phyloP scores from a whole-genome alignment of 2,329 filamentous ascomycete species.

The Botrytis sinoallii region DNA sequence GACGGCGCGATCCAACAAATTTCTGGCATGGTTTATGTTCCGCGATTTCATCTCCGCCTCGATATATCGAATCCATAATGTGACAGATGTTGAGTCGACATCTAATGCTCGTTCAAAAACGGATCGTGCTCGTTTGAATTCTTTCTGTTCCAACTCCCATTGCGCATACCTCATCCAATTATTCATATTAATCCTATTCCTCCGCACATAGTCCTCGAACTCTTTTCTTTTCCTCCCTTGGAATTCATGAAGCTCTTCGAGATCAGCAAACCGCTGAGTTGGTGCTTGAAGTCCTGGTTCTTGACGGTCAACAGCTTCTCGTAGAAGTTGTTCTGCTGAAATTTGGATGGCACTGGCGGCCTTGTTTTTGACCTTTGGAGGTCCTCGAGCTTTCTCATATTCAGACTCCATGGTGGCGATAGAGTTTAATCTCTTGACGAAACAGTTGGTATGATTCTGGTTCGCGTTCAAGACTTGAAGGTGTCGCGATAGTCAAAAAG shows the following conservation, averaged over 20 bases:
- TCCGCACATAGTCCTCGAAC: slow-evolving; percentile 95
- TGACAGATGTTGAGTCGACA: slow-evolving; percentile 81
- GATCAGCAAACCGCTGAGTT: slow-evolving; percentile 89
- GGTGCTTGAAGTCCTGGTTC: slow-evolving; percentile 84
- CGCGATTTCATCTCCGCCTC: slow-evolving; percentile 94
- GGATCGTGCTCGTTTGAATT: slow-evolving; percentile 85
- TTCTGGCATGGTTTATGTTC: slow-evolving; percentile 96
- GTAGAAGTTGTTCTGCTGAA: slow-evolving; percentile 92
- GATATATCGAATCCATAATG: slow-evolving; percentile 88
- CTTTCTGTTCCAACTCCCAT: slow-evolving; percentile 98
- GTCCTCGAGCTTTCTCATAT: slow-evolving; percentile 62
- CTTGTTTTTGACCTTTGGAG: slow-evolving; percentile 98
- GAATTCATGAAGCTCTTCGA: slow-evolving; percentile 97
- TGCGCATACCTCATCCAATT: slow-evolving; percentile 98
- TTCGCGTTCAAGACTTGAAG: slow-evolving; percentile 11
- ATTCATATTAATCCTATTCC: slow-evolving; percentile 93
- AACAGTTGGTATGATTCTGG: slow-evolving; percentile 14
- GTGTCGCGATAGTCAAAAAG: slow-evolving; percentile 3
- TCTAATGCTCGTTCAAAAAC: slow-evolving; percentile 95
- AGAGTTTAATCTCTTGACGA: neutral
- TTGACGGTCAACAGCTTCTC: slow-evolving; percentile 95
- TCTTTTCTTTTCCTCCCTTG: slow-evolving; percentile 94
- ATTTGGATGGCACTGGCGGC: slow-evolving; percentile 87
- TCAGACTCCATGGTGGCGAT: slow-evolving; percentile 68
- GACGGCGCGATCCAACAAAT: slow-evolving; percentile 91